Evolutionary conservation across 345 rosid genomes (phyloP).

Genomic region (Populus pruinosa): DNA sequence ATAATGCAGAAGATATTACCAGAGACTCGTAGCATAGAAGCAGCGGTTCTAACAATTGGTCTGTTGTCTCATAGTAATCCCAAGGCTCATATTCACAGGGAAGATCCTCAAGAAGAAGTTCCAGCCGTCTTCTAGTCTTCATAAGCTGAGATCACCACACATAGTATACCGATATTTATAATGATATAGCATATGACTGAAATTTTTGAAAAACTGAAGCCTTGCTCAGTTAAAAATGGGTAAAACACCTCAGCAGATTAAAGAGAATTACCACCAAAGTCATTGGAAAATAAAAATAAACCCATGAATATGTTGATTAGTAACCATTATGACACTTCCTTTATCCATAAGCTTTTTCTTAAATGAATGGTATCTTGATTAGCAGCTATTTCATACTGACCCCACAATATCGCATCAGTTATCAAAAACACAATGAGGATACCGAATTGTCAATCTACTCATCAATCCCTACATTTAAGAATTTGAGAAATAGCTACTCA

Average conservation of each 20-base stretch:
- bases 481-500: not conserved
- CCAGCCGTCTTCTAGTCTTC: slow-evolving; percentile 73
- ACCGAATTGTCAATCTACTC: not conserved
- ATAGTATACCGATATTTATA: not conserved
- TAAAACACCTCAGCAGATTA: not conserved
- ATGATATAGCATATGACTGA: not conserved
- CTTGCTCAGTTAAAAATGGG: not conserved
- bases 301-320: not conserved
- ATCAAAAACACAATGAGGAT: not conserved
- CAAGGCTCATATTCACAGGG: slow-evolving; percentile 79
- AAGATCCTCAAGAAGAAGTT: slow-evolving; percentile 87
- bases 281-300: not conserved
- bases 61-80: slow-evolving; percentile 75
- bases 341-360: not conserved
- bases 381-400: not conserved
- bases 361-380: not conserved
- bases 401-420: not conserved
- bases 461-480: not conserved
- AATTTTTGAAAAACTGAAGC: not conserved
- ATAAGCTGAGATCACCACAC: slow-evolving; percentile 55
- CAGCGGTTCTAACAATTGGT: slow-evolving; percentile 80
- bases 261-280: not conserved
- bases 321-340: not conserved
- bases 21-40: slow-evolving; percentile 85
- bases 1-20: slow-evolving; percentile 34